phyloP scores from a whole-genome alignment of 2,329 filamentous ascomycete species.

The Aspergillus ochraceus region DNA sequence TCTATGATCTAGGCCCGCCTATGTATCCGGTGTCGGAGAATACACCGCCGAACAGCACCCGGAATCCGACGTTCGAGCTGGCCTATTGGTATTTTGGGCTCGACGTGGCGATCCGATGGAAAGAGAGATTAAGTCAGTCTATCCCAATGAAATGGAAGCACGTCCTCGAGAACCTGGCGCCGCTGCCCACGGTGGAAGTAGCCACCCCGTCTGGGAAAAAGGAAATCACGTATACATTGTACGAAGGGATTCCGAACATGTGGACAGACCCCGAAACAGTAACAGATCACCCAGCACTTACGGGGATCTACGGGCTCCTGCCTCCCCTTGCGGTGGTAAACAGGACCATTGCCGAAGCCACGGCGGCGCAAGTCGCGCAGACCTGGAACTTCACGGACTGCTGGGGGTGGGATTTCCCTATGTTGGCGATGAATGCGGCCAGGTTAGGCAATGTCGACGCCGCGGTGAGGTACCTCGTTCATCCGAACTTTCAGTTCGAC shows the following conservation, averaged over 20 bases:
- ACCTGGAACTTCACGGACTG: slow-evolving; percentile 46
- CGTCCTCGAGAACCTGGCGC: slow-evolving; percentile 55
- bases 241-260: slow-evolving; percentile 52
- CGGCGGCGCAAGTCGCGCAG: slow-evolving; percentile 41
- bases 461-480: slow-evolving; percentile 46
- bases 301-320: slow-evolving; percentile 48
- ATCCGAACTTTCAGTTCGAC: slow-evolving; percentile 56
- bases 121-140: slow-evolving; percentile 45
- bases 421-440: slow-evolving; percentile 49
- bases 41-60: slow-evolving; percentile 56
- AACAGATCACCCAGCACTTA: slow-evolving; percentile 48
- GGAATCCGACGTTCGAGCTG: slow-evolving; percentile 61
- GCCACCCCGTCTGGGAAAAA: too few relatives aligned
- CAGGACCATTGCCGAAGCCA: slow-evolving; percentile 34
- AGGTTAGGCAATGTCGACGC: slow-evolving; percentile 44
- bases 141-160: slow-evolving; percentile 49
- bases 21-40: slow-evolving; percentile 58
- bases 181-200: slow-evolving; percentile 49
- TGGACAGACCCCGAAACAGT: slow-evolving; percentile 40
- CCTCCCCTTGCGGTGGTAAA: slow-evolving; percentile 43
- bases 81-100: slow-evolving; percentile 64
- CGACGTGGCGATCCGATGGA: slow-evolving; percentile 56
- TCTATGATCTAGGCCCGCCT: slow-evolving; percentile 56
- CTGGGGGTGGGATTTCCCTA: slow-evolving; percentile 50
- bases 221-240: slow-evolving; percentile 52